Evolutionary conservation across 129 eudicot species (phyloP).

Genomic region (Lactuca sativa): DNA sequence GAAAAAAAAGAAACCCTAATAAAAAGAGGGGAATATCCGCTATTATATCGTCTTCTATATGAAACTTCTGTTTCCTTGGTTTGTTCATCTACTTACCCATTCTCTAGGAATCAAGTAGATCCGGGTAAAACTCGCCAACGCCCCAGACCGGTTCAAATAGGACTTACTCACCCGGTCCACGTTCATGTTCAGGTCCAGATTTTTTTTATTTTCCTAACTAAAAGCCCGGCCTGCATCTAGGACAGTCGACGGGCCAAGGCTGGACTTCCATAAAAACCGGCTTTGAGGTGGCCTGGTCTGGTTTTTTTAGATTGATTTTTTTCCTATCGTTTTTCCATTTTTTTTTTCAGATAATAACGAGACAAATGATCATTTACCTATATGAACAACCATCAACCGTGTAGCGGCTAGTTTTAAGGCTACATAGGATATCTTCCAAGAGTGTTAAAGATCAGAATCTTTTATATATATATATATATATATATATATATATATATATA

Average conservation of each 20-base stretch:
- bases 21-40: conserved; percentile 18
- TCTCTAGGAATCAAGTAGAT: conserved; percentile 14
- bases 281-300: too few species aligned
- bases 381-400: too few species aligned
- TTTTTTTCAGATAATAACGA: too few species aligned
- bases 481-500: too few species aligned
- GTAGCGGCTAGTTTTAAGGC: too few species aligned
- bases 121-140: background rate
- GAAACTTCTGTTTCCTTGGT: conserved; percentile 9
- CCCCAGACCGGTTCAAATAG: background rate
- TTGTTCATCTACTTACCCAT: conserved; percentile 17
- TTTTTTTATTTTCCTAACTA: background rate
- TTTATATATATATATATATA: too few species aligned
- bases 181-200: background rate
- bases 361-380: too few species aligned
- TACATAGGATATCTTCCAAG: too few species aligned
- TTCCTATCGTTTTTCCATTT: too few species aligned
- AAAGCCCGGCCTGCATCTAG: background rate
- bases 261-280: too few species aligned
- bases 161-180: background rate
- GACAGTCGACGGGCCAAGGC: background rate
- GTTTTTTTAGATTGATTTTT: too few species aligned
- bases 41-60: background rate
- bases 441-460: too few species aligned
- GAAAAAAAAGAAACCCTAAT: conserved; percentile 33